These are phyloP conservation scores for Sporothrix schenckii DNA, from an alignment of 2,329 filamentous ascomycete genomes.

Conservation along the genomic window DNA sequence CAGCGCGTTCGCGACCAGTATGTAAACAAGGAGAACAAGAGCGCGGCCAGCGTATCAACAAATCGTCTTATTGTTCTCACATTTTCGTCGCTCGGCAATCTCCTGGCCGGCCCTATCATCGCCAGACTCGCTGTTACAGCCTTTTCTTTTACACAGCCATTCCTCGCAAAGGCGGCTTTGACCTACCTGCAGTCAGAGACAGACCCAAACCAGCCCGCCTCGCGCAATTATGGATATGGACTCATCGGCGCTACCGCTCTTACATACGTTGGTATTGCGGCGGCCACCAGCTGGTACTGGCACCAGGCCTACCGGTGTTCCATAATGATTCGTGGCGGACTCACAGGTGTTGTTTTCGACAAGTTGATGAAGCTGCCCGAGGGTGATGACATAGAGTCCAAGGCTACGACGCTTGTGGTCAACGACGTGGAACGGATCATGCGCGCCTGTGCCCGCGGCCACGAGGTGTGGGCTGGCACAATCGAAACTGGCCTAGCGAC, in stretches of 20 bases:
- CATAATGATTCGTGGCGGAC: constrained; percentile 27
- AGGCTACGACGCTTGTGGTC: constrained; percentile 22
- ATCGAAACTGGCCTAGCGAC: constrained; percentile 9
- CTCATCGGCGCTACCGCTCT: constrained; percentile 29
- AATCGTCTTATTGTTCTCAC: constrained; percentile 1
- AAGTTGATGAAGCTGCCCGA: constrained; percentile 23
- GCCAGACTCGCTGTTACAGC: constrained; percentile 14
- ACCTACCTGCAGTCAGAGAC: constrained; percentile 2
- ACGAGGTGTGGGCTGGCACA: constrained; percentile 19
- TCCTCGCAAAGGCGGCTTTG: constrained; percentile 10
- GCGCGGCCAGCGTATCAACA: neutral
- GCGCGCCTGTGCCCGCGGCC: constrained; percentile 3
- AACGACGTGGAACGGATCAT: constrained; percentile 22
- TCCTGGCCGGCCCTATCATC: neutral
- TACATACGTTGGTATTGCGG: constrained; percentile 28
- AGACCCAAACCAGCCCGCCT: constrained; percentile 2
- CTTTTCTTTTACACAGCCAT: constrained; percentile 9
- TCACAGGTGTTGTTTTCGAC: constrained; percentile 25
- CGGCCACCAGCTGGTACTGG: constrained; percentile 31
- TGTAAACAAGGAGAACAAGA: neutral
- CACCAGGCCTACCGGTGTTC: constrained; percentile 24
- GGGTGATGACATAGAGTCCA: constrained; percentile 5
- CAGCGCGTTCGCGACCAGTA: neutral
- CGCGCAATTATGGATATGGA: constrained; percentile 29
- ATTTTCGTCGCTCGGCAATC: neutral